phyloP scores from a whole-genome alignment of 1,284 basidiomycete species.

The Ustilago xerochloae region DNA sequence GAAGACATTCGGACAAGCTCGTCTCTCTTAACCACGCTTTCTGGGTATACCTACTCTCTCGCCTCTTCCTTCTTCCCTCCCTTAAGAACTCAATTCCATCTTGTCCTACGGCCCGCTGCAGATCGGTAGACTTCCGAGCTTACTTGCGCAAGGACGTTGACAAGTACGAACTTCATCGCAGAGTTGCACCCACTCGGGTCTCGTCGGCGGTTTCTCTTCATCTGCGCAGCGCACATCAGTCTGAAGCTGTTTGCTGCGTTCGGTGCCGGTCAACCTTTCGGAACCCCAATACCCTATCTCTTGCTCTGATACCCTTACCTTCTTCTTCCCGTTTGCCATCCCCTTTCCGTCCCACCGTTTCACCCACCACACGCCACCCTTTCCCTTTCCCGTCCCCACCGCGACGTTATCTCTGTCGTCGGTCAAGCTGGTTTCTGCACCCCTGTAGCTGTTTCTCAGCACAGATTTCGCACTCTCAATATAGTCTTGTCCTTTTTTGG shows the following conservation, averaged over 20 bases:
- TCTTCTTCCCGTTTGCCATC: not conserved
- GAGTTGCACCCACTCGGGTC: too few species aligned
- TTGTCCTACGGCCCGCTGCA: too few species aligned
- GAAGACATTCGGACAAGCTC: too few species aligned
- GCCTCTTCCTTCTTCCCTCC: not conserved
- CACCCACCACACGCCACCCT: not conserved
- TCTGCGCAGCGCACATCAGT: too few species aligned
- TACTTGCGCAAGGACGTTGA: too few species aligned
- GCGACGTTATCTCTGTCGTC: not conserved
- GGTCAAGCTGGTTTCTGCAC: not conserved
- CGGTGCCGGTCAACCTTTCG: slow-evolving; percentile 7
- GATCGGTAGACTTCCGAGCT: too few species aligned
- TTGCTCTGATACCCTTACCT: not conserved
- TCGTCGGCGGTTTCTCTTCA: too few species aligned
- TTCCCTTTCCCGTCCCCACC: too few species aligned
- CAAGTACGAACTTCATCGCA: too few species aligned
- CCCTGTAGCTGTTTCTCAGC: not conserved
- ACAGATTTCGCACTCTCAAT: not conserved
- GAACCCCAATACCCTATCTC: not conserved
- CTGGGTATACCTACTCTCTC: not conserved
- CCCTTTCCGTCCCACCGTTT: not conserved
- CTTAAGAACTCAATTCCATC: not conserved
- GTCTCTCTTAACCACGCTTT: not conserved
- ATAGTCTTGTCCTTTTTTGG: not conserved
- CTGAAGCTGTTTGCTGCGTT: too few species aligned